phyloP scores from a whole-genome alignment of 108 stramenopile species.

The Skeletonema grethae region DNA sequence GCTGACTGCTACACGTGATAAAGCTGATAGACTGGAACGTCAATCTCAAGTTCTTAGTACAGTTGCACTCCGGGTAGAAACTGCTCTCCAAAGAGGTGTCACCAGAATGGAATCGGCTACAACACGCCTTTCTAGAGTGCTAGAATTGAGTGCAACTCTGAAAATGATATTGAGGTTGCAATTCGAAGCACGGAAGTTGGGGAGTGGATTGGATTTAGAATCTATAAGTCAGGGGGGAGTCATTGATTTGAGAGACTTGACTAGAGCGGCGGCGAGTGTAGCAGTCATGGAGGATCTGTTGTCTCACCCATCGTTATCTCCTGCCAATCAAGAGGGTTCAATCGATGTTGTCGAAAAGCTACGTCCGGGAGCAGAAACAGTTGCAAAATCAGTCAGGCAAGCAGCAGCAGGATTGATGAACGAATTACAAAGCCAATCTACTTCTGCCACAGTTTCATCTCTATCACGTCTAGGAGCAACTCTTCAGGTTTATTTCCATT shows the following conservation, averaged over 20 bases:
- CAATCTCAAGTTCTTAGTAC: constrained; percentile 71
- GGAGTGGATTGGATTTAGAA: constrained; percentile 61
- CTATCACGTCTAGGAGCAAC: constrained; percentile 70
- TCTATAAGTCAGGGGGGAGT: constrained; percentile 7
- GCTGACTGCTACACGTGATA: constrained; percentile 56
- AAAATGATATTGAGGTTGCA: constrained; percentile 82
- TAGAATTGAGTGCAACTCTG: constrained; percentile 67
- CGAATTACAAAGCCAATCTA: constrained; percentile 53
- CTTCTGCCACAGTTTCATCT: constrained; percentile 34
- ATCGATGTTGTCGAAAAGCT: constrained; percentile 70
- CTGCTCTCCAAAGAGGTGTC: constrained; percentile 62
- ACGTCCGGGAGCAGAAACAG: constrained; percentile 30
- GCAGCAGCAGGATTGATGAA: constrained; percentile 66
- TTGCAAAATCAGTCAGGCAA: constrained; percentile 52
- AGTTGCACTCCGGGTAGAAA: constrained; percentile 71
- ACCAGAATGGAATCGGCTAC: constrained; percentile 76
- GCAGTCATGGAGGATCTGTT: constrained; percentile 79
- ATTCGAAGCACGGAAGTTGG: constrained; percentile 77
- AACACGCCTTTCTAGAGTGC: constrained; percentile 66
- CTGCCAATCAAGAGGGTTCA: constrained; percentile 7
- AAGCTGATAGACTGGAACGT: constrained; percentile 67
- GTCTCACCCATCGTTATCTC: constrained; percentile 50
- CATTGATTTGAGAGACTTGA: constrained; percentile 77
- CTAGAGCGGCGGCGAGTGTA: constrained; percentile 80
- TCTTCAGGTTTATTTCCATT: constrained; percentile 84